Percentiles rank a stretch among this genome's conserved stretches.
Conservation (phyloP, 768 basidiomycete species). For the Hysterangium stoloniferum region DNA sequence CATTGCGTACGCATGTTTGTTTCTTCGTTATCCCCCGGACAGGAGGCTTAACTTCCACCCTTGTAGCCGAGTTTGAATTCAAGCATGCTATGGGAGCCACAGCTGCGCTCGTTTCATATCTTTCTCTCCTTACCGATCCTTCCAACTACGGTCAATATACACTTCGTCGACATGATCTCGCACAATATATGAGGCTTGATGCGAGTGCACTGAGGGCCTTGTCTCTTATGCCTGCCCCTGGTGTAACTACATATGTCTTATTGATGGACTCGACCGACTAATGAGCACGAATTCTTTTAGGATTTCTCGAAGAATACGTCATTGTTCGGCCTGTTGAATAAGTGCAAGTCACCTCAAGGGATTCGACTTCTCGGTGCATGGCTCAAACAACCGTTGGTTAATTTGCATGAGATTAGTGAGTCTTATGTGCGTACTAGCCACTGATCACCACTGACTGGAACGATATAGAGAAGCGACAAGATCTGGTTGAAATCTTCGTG, state of each 20-base stretch:
- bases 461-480: constrained; percentile 67
- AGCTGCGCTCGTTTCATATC: constrained; percentile 74
- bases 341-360: constrained; percentile 95
- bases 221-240: constrained; percentile 69
- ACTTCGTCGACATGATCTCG: constrained; percentile 80
- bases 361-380: constrained; percentile 80
- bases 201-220: constrained; percentile 89
- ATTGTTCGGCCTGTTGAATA: constrained; percentile 82
- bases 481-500: constrained; percentile 79
- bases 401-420: constrained; percentile 87
- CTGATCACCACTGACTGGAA: neutral
- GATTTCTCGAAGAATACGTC: constrained; percentile 63
- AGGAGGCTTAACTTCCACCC: neutral
- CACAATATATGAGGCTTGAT: constrained; percentile 93
- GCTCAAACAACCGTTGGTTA: constrained; percentile 94
- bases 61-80: constrained; percentile 65
- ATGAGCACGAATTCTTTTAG: constrained; percentile 17
- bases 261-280: neutral
- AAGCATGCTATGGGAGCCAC: constrained; percentile 74
- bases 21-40: neutral
- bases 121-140: constrained; percentile 69
- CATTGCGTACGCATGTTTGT: constrained; percentile 11
- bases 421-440: constrained; percentile 16
- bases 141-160: constrained; percentile 75
- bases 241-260: constrained; percentile 27